phyloP scores from a whole-genome alignment of 2,329 filamentous ascomycete species.

The Colletotrichum sp. region DNA sequence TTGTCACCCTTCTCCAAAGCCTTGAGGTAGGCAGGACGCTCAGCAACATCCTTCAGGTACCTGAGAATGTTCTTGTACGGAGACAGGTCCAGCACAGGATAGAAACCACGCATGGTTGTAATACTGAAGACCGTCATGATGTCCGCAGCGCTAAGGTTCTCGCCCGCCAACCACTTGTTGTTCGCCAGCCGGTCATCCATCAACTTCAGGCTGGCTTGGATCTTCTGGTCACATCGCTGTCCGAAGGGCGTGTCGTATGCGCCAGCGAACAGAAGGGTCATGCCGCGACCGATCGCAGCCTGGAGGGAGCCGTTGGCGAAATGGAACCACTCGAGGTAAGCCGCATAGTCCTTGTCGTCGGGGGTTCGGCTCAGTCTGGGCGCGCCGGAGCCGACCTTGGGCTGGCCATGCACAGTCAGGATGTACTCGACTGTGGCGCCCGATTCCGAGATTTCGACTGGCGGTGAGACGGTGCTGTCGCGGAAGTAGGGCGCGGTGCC shows the following conservation, averaged over 20 bases:
- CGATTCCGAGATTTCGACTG: slow-evolving; percentile 55
- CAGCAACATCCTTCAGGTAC: slow-evolving; percentile 49
- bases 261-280: slow-evolving; percentile 29
- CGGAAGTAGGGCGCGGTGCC: slow-evolving; percentile 66
- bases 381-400: slow-evolving; percentile 24
- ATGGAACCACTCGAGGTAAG: slow-evolving; percentile 71
- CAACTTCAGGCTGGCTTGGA: slow-evolving; percentile 26
- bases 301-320: slow-evolving; percentile 54
- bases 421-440: slow-evolving; percentile 68
- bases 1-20: slow-evolving; percentile 56
- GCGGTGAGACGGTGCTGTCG: slow-evolving; percentile 52
- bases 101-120: slow-evolving; percentile 64
- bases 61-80: slow-evolving; percentile 46
- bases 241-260: slow-evolving; percentile 27
- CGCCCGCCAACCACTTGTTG: slow-evolving; percentile 62
- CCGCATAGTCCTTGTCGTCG: slow-evolving; percentile 53
- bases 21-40: slow-evolving; percentile 49
- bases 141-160: slow-evolving; percentile 68
- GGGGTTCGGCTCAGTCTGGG: slow-evolving; percentile 49
- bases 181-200: slow-evolving; percentile 53
- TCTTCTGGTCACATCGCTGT: neutral
- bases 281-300: slow-evolving; percentile 38
- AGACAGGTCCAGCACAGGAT: slow-evolving; percentile 41
- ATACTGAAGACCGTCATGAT: slow-evolving; percentile 66
- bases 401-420: slow-evolving; percentile 50